Evolutionary conservation across 2,329 filamentous ascomycete species (phyloP), one percentile per base, ranked within the genome.

Genomic region (Colletotrichum chrysophilum): DNA sequence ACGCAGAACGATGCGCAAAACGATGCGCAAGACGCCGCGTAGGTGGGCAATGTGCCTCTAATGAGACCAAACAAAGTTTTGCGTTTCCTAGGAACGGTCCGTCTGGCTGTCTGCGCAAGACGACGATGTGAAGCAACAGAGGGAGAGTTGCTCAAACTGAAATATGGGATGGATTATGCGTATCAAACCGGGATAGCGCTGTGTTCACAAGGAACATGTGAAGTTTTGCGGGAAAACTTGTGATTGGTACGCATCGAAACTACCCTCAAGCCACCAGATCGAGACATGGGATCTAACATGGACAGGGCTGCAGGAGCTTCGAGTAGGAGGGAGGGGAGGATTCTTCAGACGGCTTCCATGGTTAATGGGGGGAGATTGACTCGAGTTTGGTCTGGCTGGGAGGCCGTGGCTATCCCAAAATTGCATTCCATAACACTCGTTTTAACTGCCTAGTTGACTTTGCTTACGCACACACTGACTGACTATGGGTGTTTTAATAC

Each of bases 171-270:
- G 67, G 21, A 61, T 32, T 34, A 61, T 70, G 67, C 67, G n/a
- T 6, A 28, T 21, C 8, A 30, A 30, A 24, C 34, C n/a, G 24
- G 56, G 55, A 24, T 16, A 52, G 0, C 24, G 56, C 26, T 8
- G 24, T n/a, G 55, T 52, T 43, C 26, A n/a, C 32, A 12, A 21
- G 32, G 21, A 52, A 21, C 34, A 43, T 28, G 18, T 10, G 55
- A 70, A 36, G 36, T 26, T 14, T 26, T 61, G n/a, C 56, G 56
- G 67, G 26, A 62, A 61, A 48, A 24, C n/a, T 28, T 26, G 5
- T 70, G 67, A 70, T 70, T 70, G 67, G 67, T 26, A 70, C 67
- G 67, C 67, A 32, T 70, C 26, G 56, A 70, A n/a, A 70, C 55
- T 58, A 38, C 36, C 28, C 52, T 26, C 52, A 68, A 68, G 66